phyloP scores from a whole-genome alignment of 106 monocot species.

The Vanilla planifolia region DNA sequence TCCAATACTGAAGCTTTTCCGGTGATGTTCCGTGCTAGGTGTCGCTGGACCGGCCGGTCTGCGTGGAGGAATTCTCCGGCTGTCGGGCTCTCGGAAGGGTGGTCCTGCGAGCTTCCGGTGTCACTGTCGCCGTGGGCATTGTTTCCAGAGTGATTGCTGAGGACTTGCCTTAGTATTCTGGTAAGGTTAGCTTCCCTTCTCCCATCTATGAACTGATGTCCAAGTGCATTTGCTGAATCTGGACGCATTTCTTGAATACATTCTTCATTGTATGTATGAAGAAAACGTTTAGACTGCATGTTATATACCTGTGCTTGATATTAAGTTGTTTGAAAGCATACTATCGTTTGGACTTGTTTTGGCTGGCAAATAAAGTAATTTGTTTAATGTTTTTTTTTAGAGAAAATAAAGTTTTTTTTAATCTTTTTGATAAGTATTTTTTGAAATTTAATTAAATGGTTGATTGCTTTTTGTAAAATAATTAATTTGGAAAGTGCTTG shows the following conservation, averaged over 20 bases:
- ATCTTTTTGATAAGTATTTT: too few relatives aligned
- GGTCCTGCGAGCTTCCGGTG: conserved; percentile 52
- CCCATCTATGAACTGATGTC: not conserved
- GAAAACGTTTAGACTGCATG: too few relatives aligned
- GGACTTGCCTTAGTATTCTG: not conserved
- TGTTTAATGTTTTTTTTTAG: not conserved
- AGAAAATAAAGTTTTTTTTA: too few relatives aligned
- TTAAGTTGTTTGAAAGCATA: too few relatives aligned
- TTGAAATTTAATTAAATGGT: too few relatives aligned
- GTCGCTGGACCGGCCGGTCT: conserved; percentile 53
- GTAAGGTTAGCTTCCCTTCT: not conserved
- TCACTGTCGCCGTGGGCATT: conserved; percentile 67
- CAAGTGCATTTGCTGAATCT: not conserved
- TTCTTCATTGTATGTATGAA: too few relatives aligned
- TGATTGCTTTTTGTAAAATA: too few relatives aligned
- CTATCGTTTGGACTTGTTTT: too few relatives aligned
- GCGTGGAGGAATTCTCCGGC: conserved; percentile 76
- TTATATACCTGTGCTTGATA: too few relatives aligned
- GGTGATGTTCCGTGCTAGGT: conserved; percentile 30
- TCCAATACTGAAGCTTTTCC: not conserved
- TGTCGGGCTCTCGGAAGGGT: conserved; percentile 72
- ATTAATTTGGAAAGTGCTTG: too few relatives aligned
- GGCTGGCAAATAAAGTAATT: too few relatives aligned
- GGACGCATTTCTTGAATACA: too few relatives aligned
- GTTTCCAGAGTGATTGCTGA: conserved; percentile 35